Evolutionary conservation across 805 yeast genomes (phyloP).

Genomic region (Nakazawaea wickerhamii): DNA sequence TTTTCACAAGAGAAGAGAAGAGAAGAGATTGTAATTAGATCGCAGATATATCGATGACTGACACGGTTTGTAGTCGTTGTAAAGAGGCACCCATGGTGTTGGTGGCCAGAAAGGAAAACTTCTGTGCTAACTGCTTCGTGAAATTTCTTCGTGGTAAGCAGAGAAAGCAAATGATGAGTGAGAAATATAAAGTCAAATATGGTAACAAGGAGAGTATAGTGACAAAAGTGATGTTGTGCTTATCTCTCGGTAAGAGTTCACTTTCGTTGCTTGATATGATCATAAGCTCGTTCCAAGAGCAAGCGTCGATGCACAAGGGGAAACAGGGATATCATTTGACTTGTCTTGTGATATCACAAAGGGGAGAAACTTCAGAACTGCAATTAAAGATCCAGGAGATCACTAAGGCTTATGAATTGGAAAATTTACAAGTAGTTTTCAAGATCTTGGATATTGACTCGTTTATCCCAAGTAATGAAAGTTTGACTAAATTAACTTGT

Average conservation of each 20-base stretch:
- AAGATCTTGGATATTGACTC: constrained; percentile 37
- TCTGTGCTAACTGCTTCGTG: constrained; percentile 63
- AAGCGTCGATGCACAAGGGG: constrained; percentile 54
- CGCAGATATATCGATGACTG: too few species aligned
- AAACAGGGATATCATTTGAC: constrained; percentile 50
- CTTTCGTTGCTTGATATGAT: constrained; percentile 65
- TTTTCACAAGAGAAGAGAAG: constrained; percentile 13
- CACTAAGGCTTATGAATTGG: constrained; percentile 16
- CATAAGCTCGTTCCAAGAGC: constrained; percentile 56
- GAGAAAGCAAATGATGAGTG: constrained; percentile 69
- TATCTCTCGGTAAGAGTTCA: constrained; percentile 66
- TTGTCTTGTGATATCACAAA: constrained; percentile 10
- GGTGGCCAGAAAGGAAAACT: constrained; percentile 55
- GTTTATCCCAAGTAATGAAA: constrained; percentile 28
- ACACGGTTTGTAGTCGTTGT: constrained; percentile 43
- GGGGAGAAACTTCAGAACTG: constrained; percentile 4
- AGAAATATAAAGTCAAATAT: constrained; percentile 66
- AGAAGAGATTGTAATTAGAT: too few species aligned
- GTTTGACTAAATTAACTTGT: constrained; percentile 29
- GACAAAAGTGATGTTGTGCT: constrained; percentile 44
- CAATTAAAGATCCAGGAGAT: constrained; percentile 13
- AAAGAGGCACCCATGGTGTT: constrained; percentile 35
- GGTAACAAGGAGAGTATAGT: constrained; percentile 30
- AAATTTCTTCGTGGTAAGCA: constrained; percentile 75
- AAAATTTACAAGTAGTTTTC: constrained; percentile 30